phyloP scores from a whole-genome alignment of 768 basidiomycete genomes.

The Lactarius trivialis region DNA sequence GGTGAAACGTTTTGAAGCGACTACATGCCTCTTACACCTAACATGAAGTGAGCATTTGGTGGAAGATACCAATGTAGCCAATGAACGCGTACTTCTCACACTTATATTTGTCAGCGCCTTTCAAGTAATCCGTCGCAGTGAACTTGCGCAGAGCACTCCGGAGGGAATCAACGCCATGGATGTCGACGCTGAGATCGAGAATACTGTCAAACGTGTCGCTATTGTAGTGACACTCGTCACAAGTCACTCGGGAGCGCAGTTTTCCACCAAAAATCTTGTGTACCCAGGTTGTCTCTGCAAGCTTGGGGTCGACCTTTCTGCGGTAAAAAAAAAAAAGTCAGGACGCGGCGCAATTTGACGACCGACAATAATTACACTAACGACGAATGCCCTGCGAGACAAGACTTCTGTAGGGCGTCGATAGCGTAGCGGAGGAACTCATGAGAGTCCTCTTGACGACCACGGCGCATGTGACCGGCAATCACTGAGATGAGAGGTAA shows the following conservation, averaged over 20 bases:
- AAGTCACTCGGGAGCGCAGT: conserved; percentile 85
- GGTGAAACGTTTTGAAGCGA: conserved; percentile 85
- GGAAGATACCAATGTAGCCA: neutral
- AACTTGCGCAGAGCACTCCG: conserved; percentile 76
- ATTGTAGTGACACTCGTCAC: conserved; percentile 71
- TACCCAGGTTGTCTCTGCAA: conserved; percentile 88
- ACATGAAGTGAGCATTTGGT: neutral
- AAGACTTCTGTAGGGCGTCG: conserved; percentile 84
- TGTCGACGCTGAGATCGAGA: conserved; percentile 90
- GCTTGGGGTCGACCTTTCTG: conserved; percentile 63
- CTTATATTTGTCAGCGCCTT: conserved; percentile 93
- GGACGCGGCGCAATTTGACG: neutral
- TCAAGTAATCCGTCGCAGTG: conserved; percentile 72
- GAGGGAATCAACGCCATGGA: conserved; percentile 54
- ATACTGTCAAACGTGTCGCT: conserved; percentile 97
- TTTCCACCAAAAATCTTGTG: conserved; percentile 91
- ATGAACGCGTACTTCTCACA: conserved; percentile 81
- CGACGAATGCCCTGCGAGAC: conserved; percentile 65
- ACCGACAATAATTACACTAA: conserved; percentile 33
- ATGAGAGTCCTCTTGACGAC: conserved; percentile 96
- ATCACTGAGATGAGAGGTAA: conserved; percentile 48
- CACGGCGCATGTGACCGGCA: conserved; percentile 83
- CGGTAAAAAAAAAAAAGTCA: neutral
- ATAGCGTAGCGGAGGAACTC: conserved; percentile 94
- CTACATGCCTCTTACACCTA: conserved; percentile 89